Percentiles rank a stretch among this genome's conserved stretches.
phyloP scores from a whole-genome alignment of 257 asterid genomes.

The Osmanthus fragrans region DNA sequence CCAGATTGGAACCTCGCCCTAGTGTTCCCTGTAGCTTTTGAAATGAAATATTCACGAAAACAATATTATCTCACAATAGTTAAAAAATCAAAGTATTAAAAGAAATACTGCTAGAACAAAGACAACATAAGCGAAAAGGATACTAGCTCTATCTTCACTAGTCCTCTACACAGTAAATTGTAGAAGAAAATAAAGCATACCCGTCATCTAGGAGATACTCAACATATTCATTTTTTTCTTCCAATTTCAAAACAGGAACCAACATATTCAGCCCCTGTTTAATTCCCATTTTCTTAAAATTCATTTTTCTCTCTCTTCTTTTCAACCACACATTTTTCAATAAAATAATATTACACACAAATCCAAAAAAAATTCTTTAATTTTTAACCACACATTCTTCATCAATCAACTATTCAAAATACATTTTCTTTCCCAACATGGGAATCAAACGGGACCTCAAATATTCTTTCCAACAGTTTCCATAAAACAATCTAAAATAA shows the following conservation, averaged over 20 bases:
- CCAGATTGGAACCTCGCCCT: slow-evolving; percentile 52
- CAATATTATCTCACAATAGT: too few relatives aligned
- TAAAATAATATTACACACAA: too few relatives aligned
- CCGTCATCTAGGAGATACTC: not conserved
- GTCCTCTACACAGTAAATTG: not conserved
- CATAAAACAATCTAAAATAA: not conserved
- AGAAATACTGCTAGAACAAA: not conserved
- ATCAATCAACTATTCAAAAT: too few relatives aligned
- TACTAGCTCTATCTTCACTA: not conserved
- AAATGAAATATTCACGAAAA: not conserved
- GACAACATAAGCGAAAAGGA: not conserved
- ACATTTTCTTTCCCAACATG: too few relatives aligned
- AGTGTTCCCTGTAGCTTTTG: slow-evolving; percentile 34
- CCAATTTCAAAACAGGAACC: not conserved
- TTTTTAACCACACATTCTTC: too few relatives aligned
- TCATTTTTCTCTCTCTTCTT: too few relatives aligned
- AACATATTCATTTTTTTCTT: not conserved
- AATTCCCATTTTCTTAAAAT: too few relatives aligned
- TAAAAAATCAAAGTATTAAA: not conserved
- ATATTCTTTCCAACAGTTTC: not conserved
- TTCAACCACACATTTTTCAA: too few relatives aligned
- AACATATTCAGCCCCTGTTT: not conserved
- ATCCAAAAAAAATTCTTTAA: too few relatives aligned
- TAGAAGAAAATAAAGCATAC: not conserved
- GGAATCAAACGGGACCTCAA: too few relatives aligned